phyloP scores from a whole-genome alignment of 768 basidiomycete genomes.

The Hygrophoropsis aurantiaca region DNA sequence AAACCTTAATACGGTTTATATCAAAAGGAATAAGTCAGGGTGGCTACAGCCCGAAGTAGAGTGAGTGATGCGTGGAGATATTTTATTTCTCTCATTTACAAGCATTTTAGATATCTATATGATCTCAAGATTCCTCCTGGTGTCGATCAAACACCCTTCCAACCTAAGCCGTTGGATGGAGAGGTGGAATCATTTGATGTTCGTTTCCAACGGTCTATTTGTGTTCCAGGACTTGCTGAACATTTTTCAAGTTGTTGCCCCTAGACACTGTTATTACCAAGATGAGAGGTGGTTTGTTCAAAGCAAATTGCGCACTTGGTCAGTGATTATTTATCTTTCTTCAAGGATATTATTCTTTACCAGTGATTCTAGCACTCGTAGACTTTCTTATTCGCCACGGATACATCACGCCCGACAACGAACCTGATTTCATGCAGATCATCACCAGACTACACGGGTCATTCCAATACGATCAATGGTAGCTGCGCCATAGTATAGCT shows the following conservation, averaged over 20 bases:
- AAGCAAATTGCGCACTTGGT: constrained; percentile 91
- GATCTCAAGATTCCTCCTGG: constrained; percentile 70
- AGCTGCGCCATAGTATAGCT: too few species aligned
- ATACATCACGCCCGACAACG: constrained; percentile 83
- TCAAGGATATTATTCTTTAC: too few species aligned
- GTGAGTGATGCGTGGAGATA: constrained; percentile 38
- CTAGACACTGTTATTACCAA: constrained; percentile 60
- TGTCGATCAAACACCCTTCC: constrained; percentile 46
- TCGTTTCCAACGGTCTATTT: constrained; percentile 11
- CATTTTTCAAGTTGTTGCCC: constrained; percentile 54
- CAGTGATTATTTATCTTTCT: constrained; percentile 24
- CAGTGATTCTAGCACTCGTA: constrained; percentile 75
- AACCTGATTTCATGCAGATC: constrained; percentile 80
- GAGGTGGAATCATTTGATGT: constrained; percentile 96
- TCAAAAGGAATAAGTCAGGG: constrained; percentile 22
- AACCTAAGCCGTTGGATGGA: constrained; percentile 79
- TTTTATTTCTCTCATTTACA: background rate
- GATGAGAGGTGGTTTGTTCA: constrained; percentile 77
- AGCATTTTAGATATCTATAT: constrained; percentile 67
- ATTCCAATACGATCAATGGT: constrained; percentile 65
- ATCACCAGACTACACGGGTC: constrained; percentile 69
- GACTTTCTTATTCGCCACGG: constrained; percentile 91
- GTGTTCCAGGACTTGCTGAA: background rate
- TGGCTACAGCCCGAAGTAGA: constrained; percentile 90
- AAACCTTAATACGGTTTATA: background rate